A percentile compares a stretch with the other conserved stretches of the same genome.
Conservation (phyloP, 768 basidiomycete species). For the Nidularia sp. region DNA sequence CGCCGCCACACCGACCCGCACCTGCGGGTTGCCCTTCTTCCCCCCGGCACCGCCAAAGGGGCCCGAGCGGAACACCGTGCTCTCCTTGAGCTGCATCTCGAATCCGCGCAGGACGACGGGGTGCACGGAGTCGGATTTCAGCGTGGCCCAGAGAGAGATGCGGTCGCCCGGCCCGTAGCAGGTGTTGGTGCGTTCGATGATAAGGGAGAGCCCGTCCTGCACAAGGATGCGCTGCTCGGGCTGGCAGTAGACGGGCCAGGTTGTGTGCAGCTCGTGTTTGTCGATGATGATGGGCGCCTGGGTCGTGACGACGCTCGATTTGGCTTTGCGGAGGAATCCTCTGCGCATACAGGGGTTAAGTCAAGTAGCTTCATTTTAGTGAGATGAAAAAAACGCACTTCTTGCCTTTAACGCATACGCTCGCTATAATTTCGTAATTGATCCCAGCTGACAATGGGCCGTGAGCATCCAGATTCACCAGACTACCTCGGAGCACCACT, state of each 20-base stretch:
- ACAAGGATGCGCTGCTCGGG: constrained; percentile 62
- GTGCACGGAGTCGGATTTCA: constrained; percentile 67
- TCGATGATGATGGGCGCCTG: constrained; percentile 76
- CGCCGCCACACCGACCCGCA: constrained; percentile 48
- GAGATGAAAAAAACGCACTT: constrained; percentile 41
- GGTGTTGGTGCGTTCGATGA: constrained; percentile 68
- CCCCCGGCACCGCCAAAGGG: constrained; percentile 35
- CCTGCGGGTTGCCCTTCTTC: constrained; percentile 58
- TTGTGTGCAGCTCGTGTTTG: constrained; percentile 91
- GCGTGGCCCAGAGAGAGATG: constrained; percentile 63
- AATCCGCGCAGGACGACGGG: constrained; percentile 78
- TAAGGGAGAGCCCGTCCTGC: constrained; percentile 70
- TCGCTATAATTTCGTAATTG: constrained; percentile 86
- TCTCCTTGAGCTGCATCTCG: constrained; percentile 77
- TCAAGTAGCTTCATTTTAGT: background rate
- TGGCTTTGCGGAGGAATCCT: constrained; percentile 79
- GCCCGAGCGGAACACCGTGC: constrained; percentile 68
- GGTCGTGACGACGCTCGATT: constrained; percentile 63
- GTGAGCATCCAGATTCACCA: background rate
- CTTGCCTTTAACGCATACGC: constrained; percentile 83
- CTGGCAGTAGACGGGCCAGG: constrained; percentile 89
- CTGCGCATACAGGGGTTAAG: constrained; percentile 26
- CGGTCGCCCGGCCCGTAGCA: constrained; percentile 89
- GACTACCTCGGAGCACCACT: constrained; percentile 8
- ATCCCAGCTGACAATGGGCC: constrained; percentile 59